phyloP scores from a whole-genome alignment of 2,329 filamentous ascomycete genomes.

The Fusarium sp. region DNA sequence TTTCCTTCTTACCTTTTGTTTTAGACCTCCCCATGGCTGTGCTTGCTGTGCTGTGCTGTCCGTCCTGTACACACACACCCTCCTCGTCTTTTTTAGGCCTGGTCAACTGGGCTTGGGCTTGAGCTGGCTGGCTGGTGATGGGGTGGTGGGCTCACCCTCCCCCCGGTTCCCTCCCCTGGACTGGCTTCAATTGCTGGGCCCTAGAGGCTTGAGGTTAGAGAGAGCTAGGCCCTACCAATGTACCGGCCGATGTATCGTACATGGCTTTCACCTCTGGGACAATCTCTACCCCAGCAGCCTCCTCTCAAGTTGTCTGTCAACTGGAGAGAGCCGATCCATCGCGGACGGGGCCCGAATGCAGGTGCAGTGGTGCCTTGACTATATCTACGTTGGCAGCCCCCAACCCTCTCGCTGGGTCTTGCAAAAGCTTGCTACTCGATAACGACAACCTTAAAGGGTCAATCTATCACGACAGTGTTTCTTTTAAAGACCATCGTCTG shows the following conservation, averaged over 20 bases:
- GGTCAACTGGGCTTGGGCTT: constrained; percentile 21
- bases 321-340: constrained; percentile 40
- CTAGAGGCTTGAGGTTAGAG: constrained; percentile 13
- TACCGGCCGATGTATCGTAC: constrained; percentile 33
- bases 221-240: constrained; percentile 28
- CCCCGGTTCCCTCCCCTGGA: constrained; percentile 22
- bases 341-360: constrained; percentile 42
- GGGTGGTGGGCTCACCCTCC: constrained; percentile 25
- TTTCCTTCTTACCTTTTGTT: constrained; percentile 13
- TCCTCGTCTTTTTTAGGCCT: background rate
- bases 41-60: constrained; percentile 15
- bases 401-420: constrained; percentile 27
- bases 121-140: constrained; percentile 30
- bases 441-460: constrained; percentile 21
- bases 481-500: constrained; percentile 12
- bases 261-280: constrained; percentile 15
- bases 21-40: constrained; percentile 23
- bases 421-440: constrained; percentile 36
- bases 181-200: constrained; percentile 23
- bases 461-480: constrained; percentile 11
- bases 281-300: constrained; percentile 29
- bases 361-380: constrained; percentile 42
- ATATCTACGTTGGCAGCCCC: constrained; percentile 43
- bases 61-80: constrained; percentile 25
- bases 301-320: constrained; percentile 33